A percentile compares a stretch with the other conserved stretches of the same genome.
Conservation (phyloP, 1,284 basidiomycete species). For the Moesziomyces aphidis region DNA sequence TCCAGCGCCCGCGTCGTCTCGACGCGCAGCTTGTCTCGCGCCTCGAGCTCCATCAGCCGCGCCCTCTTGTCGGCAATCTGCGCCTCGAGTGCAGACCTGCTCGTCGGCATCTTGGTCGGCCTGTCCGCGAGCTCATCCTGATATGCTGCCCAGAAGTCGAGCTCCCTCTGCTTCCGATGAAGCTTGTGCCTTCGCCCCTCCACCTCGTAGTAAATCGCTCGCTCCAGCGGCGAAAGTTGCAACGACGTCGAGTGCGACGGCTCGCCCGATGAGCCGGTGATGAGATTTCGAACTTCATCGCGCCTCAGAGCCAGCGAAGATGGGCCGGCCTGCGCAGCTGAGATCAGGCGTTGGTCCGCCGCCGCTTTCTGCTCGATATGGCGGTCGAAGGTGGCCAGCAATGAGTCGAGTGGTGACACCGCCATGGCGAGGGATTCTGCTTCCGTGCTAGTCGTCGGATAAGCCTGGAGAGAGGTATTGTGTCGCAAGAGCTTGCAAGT, state of each 20-base stretch:
- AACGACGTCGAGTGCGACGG: background rate
- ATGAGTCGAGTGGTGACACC: constrained; percentile 30
- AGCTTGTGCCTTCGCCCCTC: constrained; percentile 24
- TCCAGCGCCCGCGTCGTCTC: constrained; percentile 37
- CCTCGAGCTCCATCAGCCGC: constrained; percentile 24
- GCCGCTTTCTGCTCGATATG: constrained; percentile 26
- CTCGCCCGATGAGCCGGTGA: constrained; percentile 3
- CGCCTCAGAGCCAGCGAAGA: constrained; percentile 13
- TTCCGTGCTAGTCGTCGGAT: too few relatives aligned
- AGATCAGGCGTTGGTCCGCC: constrained; percentile 5
- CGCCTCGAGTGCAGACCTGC: constrained; percentile 19
- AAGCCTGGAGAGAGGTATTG: too few relatives aligned
- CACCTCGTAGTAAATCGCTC: constrained; percentile 44
- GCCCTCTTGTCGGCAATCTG: constrained; percentile 36
- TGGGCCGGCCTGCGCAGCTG: constrained; percentile 20
- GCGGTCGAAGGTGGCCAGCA: constrained; percentile 26
- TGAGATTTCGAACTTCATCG: constrained; percentile 24
- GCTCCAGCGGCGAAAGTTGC: constrained; percentile 38
- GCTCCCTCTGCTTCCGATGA: constrained; percentile 23
- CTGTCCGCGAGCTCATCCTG: constrained; percentile 21
- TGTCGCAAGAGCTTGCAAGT: too few relatives aligned
- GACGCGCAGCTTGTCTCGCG: constrained; percentile 16
- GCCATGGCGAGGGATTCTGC: constrained; percentile 8
- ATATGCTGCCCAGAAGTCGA: constrained; percentile 49
- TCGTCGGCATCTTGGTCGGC: constrained; percentile 37